phyloP scores from a whole-genome alignment of 805 yeast genomes.

The Scheffersomyces stipitis region DNA sequence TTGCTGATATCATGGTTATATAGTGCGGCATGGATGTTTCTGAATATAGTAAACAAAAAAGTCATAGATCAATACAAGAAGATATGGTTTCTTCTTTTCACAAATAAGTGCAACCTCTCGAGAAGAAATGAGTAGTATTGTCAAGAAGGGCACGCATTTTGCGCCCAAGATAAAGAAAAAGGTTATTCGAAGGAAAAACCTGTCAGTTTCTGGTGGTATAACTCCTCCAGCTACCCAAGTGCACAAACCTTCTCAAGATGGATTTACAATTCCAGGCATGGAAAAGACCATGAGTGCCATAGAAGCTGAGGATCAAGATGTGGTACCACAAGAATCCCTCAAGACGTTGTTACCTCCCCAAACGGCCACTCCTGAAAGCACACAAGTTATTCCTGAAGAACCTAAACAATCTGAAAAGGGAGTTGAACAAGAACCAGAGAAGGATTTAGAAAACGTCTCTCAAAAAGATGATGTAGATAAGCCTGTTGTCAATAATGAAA shows the following conservation, averaged over 20 bases:
- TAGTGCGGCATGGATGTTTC: too few relatives aligned
- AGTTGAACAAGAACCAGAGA: not conserved
- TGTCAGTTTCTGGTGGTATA: constrained; percentile 2
- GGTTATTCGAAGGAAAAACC: constrained; percentile 15
- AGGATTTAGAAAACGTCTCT: not conserved
- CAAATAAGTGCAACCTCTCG: too few relatives aligned
- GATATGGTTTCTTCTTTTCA: too few relatives aligned
- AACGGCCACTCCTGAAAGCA: not conserved
- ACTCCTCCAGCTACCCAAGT: constrained; percentile 15
- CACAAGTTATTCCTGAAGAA: not conserved
- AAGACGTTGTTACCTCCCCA: too few relatives aligned
- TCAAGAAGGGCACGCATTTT: constrained; percentile 57
- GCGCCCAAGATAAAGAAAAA: constrained; percentile 52
- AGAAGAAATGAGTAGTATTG: constrained; percentile 47
- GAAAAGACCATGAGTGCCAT: not conserved
- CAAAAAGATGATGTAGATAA: too few relatives aligned
- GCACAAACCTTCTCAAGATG: not conserved
- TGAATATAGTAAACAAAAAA: too few relatives aligned
- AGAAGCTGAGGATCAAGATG: not conserved
- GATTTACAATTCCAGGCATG: not conserved
- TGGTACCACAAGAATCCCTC: not conserved
- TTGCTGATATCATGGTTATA: too few relatives aligned
- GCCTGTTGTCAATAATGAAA: not conserved
- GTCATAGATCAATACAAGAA: too few relatives aligned
- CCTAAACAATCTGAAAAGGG: not conserved